These are phyloP conservation scores for Diaporthe citriasiana DNA, from an alignment of 2,329 filamentous ascomycete genomes.

Conservation along the genomic window DNA sequence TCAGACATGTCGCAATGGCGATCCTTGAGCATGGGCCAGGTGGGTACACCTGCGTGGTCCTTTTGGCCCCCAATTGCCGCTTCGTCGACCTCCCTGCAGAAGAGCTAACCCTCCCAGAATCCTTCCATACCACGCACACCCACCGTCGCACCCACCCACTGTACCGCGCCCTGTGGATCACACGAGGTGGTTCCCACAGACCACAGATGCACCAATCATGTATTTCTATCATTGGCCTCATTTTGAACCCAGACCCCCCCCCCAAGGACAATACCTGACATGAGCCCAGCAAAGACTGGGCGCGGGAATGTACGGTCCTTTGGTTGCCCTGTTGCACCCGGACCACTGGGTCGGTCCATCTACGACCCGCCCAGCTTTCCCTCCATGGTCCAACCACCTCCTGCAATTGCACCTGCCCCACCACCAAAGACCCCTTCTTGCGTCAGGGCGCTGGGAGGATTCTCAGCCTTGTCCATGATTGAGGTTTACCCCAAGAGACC, in stretches of 20 bases:
- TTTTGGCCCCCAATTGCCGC: conserved; percentile 32
- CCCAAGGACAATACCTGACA: neutral
- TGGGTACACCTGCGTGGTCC: conserved; percentile 29
- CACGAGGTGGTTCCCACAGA: conserved; percentile 11
- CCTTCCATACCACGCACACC: conserved; percentile 17
- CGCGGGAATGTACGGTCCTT: conserved; percentile 35
- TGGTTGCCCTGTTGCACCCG: neutral
- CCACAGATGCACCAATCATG: conserved; percentile 1
- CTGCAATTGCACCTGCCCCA: neutral
- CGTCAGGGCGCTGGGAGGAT: neutral
- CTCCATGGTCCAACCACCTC: neutral
- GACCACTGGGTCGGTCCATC: conserved; percentile 8
- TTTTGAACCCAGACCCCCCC: conserved; percentile 31
- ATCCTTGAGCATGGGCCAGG: conserved; percentile 28
- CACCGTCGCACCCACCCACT: conserved; percentile 5
- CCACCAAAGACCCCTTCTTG: neutral
- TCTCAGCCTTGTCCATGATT: conserved; percentile 21
- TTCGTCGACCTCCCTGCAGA: conserved; percentile 15
- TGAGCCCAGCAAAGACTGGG: neutral
- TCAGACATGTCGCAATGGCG: conserved; percentile 13
- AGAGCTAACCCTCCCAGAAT: conserved; percentile 5
- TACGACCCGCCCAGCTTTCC: neutral
- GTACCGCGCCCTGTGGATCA: conserved; percentile 23
- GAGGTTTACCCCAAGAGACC: conserved; percentile 15
- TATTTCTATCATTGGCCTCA: neutral